Base-by-base conservation (phyloP, 2,329 filamentous ascomycete genomes). In the Helotiales sp. region DNA sequence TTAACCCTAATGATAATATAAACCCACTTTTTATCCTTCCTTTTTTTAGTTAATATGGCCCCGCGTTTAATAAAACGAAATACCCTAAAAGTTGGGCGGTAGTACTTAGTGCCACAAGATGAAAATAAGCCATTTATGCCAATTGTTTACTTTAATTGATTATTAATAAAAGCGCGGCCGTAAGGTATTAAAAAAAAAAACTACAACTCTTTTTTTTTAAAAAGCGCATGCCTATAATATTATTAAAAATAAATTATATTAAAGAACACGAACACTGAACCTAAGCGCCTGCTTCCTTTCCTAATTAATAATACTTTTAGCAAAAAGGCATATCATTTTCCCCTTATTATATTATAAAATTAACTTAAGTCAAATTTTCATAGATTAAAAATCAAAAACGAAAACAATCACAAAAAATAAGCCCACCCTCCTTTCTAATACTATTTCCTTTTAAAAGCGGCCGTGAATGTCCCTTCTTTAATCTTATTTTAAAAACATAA, bases 31-130 rank as follows among this genome's bases (percentile, higher is more conserved):
- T 65, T 62, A 69, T 24, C 64, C 67, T 55, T n/a, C 67, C n/a
- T 63, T 68, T 43, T 68, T 67, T 50, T 52, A 71, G 59, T 68
- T 58, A 71, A n/a, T n/a, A n/a, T n/a, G n/a, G n/a, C n/a, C n/a
- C n/a, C n/a, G n/a, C n/a, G n/a, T n/a, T n/a, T n/a, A 73, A 57
- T 64, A 69, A 70, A 72, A 60, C 66, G 63, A 70, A 73, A 72
- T 64, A 68, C 64, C 66, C 63, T 65, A 66, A 70, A 65, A 61
- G 61, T 64, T 69, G 61, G 47, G 66, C 71, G 57, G 62, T 69
- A 72, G 70, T 40, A 6, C 61, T 71, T 59, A 32, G 50, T 70
- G 61, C 65, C 57, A 72, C 71, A 73, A 68, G 60, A 64, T 67
- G 11, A 67, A 70, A 34, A 69, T 52, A 49, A 22, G 45, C 45